A percentile compares a stretch with the other conserved stretches of the same genome.
These are phyloP conservation scores for Prunus mongolica DNA, from an alignment of 306 rosid genomes.

Conservation along the genomic window DNA sequence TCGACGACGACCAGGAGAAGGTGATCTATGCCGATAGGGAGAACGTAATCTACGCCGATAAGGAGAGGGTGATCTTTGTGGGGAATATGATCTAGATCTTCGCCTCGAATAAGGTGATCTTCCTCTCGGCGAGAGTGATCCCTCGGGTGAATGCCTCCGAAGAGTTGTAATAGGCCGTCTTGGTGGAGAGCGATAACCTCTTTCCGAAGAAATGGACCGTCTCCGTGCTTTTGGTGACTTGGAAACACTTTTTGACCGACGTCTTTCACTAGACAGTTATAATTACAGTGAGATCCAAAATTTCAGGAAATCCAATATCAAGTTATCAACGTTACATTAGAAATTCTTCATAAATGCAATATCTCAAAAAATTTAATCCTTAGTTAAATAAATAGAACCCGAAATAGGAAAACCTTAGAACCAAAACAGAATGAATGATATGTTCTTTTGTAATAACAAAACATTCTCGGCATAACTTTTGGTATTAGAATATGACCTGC, in stretches of 20 bases:
- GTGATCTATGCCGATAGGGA: slow-evolving; percentile 24
- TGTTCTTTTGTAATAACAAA: background rate
- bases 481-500: slow-evolving; percentile 50
- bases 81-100: slow-evolving; percentile 27
- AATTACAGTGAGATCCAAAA: slow-evolving; percentile 9
- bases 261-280: slow-evolving; percentile 35
- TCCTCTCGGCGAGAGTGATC: slow-evolving; percentile 39
- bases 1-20: slow-evolving; percentile 18
- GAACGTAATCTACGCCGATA: slow-evolving; percentile 15
- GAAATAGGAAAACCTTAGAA: background rate
- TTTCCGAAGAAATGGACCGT: slow-evolving; percentile 49
- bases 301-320: slow-evolving; percentile 8
- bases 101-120: slow-evolving; percentile 22
- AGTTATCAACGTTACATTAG: background rate
- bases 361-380: background rate
- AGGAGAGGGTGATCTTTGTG: slow-evolving; percentile 29
- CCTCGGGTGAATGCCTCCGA: slow-evolving; percentile 45
- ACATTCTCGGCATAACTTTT: slow-evolving; percentile 56
- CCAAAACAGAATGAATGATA: background rate
- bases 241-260: slow-evolving; percentile 56
- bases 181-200: slow-evolving; percentile 42
- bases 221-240: slow-evolving; percentile 51
- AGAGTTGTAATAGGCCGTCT: slow-evolving; percentile 46
- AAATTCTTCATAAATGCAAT: background rate
- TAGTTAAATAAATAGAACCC: background rate